Evolutionary conservation across 164 flowering plant species (phyloP), one percentile per base, ranked within the genome.

Genomic region (Cinnamomum micranthum): DNA sequence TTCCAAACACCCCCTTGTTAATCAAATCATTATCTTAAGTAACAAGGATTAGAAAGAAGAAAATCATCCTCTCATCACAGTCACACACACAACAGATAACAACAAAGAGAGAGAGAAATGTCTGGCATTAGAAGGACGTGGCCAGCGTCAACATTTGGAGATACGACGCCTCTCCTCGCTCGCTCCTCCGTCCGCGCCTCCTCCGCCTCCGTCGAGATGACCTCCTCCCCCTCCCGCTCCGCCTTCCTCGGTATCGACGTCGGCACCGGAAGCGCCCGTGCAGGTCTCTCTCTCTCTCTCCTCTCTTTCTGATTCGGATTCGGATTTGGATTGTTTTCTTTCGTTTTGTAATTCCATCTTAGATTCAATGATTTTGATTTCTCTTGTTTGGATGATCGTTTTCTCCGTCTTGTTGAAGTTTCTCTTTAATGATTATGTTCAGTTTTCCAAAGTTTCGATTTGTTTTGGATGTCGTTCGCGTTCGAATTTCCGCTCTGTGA

Each of bases 261-360:
- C 62, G 98, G 98, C 84, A 95, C 98, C n/a, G 92, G 95, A 76
- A 95, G 98, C 84, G 97, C 98, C 41, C 92, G 98, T 35, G 98
- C 98, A 75, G 97, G 98, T 92, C 72, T 14, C 13, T 7, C 47
- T 92, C 72, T 14, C 13, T 7, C 47, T 55, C 19, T 66, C 31
- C 15, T 58, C 20, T 33, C 59, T 11, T 70, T 64, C 25, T 7
- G 25, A 23, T 20, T 24, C n/a, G 14, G 66, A 4, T 69, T 55
- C 60, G 60, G 60, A 55, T 17, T 55, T 0, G 60, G 60, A 55
- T 55, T 55, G 35, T 0, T 31, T 31, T 31, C 13, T 55, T 14
- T 55, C n/a, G 60, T 55, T 55, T 41, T 41, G 47, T 41, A 9
- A 41, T 41, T 41, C 47, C 0, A 41, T 41, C 47, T 9, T 41